A percentile compares a stretch with the other conserved stretches of the same genome.
Conservation (phyloP, 768 basidiomycete species). For the Pilatotrama ljubarskyi region DNA sequence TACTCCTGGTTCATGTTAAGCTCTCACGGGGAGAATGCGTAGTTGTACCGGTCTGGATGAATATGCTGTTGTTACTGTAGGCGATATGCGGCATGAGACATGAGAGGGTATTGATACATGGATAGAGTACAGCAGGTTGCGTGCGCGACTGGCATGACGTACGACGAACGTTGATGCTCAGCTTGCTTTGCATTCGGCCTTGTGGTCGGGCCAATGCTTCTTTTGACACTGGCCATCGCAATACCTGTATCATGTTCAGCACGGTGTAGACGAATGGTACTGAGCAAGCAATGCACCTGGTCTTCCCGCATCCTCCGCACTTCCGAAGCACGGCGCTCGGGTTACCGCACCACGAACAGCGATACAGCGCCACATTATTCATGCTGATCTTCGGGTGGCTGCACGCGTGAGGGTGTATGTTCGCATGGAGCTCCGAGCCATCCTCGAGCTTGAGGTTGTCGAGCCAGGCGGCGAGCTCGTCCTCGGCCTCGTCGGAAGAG, state of each 20-base stretch:
- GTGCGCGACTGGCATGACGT: neutral
- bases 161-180: neutral
- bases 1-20: no score
- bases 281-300: conserved; percentile 34
- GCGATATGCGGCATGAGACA: no score
- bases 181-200: conserved; percentile 30
- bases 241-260: conserved; percentile 35
- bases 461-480: conserved; percentile 60
- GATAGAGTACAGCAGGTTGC: conserved; percentile 1
- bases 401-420: conserved; percentile 31
- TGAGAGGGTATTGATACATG: neutral
- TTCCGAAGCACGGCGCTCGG: conserved; percentile 58
- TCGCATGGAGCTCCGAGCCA: conserved; percentile 29
- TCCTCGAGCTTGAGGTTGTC: conserved; percentile 46
- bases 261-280: neutral
- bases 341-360: conserved; percentile 66
- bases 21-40: no score
- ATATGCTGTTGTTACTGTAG: no score
- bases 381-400: conserved; percentile 47
- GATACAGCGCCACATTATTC: conserved; percentile 53
- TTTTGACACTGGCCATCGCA: conserved; percentile 45
- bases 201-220: conserved; percentile 38
- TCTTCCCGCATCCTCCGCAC: conserved; percentile 46
- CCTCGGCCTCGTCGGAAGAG: conserved; percentile 46
- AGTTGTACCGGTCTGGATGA: no score